A percentile compares a stretch with the other conserved stretches of the same genome.
These are phyloP conservation scores for Cladophialophora carrionii DNA, from an alignment of 2,329 filamentous ascomycete species.

Conservation along the genomic window DNA sequence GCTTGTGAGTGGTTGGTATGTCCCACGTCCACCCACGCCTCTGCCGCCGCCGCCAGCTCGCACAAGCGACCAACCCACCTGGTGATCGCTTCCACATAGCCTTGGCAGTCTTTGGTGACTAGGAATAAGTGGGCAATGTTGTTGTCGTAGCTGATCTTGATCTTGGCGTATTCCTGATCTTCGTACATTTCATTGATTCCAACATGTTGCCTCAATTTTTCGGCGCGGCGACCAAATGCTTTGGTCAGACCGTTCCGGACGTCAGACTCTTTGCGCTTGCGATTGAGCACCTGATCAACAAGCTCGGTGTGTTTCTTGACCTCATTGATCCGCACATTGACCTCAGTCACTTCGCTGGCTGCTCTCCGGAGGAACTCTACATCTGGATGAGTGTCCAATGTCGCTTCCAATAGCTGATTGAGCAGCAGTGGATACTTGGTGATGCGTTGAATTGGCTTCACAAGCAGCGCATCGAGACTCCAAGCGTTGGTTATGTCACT, in stretches of 20 bases:
- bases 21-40: constrained; percentile 72
- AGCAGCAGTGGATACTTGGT: constrained; percentile 91
- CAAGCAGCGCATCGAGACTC: constrained; percentile 92
- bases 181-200: constrained; percentile 69
- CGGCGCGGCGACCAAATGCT: constrained; percentile 84
- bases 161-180: constrained; percentile 77
- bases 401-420: constrained; percentile 75
- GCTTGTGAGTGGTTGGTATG: constrained; percentile 78
- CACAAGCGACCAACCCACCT: constrained; percentile 81
- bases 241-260: constrained; percentile 82
- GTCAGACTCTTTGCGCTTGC: constrained; percentile 87
- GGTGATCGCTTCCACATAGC: constrained; percentile 80
- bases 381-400: constrained; percentile 82
- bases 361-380: constrained; percentile 70
- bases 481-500: constrained; percentile 91
- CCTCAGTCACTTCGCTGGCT: constrained; percentile 67
- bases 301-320: constrained; percentile 93
- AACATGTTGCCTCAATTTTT: constrained; percentile 77
- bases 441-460: constrained; percentile 94
- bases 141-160: constrained; percentile 85
- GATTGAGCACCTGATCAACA: constrained; percentile 80
- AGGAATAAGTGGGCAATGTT: constrained; percentile 92
- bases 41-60: constrained; percentile 78
- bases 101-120: constrained; percentile 89
- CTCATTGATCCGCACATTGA: constrained; percentile 78